Percentiles rank a stretch among this genome's conserved stretches.
phyloP scores from a whole-genome alignment of 2,329 filamentous ascomycete genomes.

The Zymoseptoria crescenta region DNA sequence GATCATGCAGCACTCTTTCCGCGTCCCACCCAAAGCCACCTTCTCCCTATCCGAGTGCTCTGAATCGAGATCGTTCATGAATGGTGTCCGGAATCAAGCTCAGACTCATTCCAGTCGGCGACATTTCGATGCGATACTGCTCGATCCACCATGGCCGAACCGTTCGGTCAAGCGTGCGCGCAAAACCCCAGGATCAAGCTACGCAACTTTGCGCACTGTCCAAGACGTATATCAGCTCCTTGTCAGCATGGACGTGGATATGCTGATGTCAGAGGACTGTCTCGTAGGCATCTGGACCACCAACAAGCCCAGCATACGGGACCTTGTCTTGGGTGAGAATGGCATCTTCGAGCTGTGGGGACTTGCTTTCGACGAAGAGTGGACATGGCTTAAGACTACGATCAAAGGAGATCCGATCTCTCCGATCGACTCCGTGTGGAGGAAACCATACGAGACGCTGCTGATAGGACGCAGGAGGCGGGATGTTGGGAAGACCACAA shows the following conservation, averaged over 20 bases:
- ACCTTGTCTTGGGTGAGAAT: slow-evolving; percentile 46
- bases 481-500: slow-evolving; percentile 20
- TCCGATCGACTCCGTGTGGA: slow-evolving; percentile 52
- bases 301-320: slow-evolving; percentile 54
- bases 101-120: slow-evolving; percentile 36
- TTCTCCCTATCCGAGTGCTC: slow-evolving; percentile 44
- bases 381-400: slow-evolving; percentile 74
- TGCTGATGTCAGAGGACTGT: slow-evolving; percentile 46
- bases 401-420: slow-evolving; percentile 56
- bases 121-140: slow-evolving; percentile 58
- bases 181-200: slow-evolving; percentile 26
- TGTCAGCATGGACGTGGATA: slow-evolving; percentile 40
- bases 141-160: slow-evolving; percentile 79
- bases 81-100: slow-evolving; percentile 30
- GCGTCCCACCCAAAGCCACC: slow-evolving; percentile 43
- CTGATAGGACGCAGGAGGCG: slow-evolving; percentile 46
- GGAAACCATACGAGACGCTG: slow-evolving; percentile 70
- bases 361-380: slow-evolving; percentile 58
- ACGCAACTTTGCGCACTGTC: slow-evolving; percentile 35
- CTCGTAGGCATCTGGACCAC: slow-evolving; percentile 71
- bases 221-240: slow-evolving; percentile 39
- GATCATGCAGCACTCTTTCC: slow-evolving; percentile 12
- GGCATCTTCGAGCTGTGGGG: slow-evolving; percentile 62
- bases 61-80: slow-evolving; percentile 30
- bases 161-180: slow-evolving; percentile 59